Evolutionary conservation across 148 eudicot species (phyloP).

Genomic region (Oxyria digyna): DNA sequence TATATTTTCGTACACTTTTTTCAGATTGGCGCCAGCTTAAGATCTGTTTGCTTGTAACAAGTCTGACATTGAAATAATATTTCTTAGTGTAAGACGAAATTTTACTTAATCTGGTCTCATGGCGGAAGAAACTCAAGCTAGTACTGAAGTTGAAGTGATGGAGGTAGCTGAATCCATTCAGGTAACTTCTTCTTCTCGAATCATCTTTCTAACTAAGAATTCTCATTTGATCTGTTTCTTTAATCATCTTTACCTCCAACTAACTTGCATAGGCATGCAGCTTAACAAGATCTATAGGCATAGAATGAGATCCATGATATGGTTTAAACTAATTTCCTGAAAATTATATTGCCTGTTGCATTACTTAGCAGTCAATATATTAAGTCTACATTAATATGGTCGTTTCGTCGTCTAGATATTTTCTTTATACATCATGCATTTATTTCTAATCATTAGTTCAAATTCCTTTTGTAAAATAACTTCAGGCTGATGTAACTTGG

Average conservation of each 20-base stretch:
- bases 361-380: not conserved
- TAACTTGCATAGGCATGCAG: not conserved
- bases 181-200: slow-evolving; percentile 23
- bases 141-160: slow-evolving; percentile 30
- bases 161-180: slow-evolving; percentile 32
- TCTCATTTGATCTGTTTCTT: not conserved
- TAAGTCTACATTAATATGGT: not conserved
- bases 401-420: not conserved
- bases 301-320: not conserved
- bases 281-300: too few relatives aligned
- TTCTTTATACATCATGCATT: not conserved
- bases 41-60: not conserved
- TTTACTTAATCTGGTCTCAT: slow-evolving; percentile 12
- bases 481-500: not conserved
- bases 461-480: not conserved
- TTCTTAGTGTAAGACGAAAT: not conserved
- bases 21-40: slow-evolving; percentile 3
- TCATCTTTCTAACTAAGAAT: not conserved
- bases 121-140: slow-evolving; percentile 50
- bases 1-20: not conserved
- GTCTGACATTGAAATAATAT: not conserved
- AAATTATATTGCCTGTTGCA: not conserved
- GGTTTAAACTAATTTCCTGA: not conserved
- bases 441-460: not conserved
- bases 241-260: not conserved